Evolutionary conservation across 331 rosid species (phyloP).

Genomic region (Spiraea crenata): DNA sequence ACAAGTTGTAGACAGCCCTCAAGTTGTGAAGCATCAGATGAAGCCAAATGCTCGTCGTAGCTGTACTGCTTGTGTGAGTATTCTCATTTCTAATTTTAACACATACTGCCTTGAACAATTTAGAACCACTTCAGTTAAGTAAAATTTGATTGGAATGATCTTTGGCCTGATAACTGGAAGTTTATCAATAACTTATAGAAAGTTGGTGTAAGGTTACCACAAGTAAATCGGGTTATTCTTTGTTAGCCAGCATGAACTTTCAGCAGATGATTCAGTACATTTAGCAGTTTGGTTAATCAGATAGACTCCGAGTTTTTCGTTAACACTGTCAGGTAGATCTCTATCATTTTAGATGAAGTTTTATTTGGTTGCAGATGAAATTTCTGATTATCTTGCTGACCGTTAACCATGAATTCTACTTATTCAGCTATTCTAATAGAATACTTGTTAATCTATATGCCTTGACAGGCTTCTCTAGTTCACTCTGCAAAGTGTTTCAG

Average conservation of each 20-base stretch:
- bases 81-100: not conserved
- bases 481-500: not conserved
- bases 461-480: slow-evolving; percentile 25
- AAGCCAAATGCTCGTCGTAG: slow-evolving; percentile 18
- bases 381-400: not conserved
- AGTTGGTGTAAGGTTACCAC: not conserved
- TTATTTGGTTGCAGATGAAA: not conserved
- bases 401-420: not conserved
- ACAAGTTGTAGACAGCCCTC: slow-evolving; percentile 6
- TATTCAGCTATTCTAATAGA: not conserved
- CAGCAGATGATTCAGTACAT: not conserved
- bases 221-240: not conserved
- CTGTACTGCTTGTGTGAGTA: slow-evolving; percentile 30
- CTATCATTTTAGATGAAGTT: not conserved
- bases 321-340: not conserved
- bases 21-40: slow-evolving; percentile 11
- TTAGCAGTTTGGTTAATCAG: not conserved
- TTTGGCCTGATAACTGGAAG: not conserved
- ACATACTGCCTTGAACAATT: not conserved
- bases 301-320: not conserved
- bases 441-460: not conserved
- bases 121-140: not conserved
- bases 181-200: too few species aligned
- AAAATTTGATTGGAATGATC: not conserved
- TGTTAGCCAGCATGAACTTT: not conserved